Conservation (phyloP, 2,329 filamentous ascomycete species). For the Colletotrichum musicola region DNA sequence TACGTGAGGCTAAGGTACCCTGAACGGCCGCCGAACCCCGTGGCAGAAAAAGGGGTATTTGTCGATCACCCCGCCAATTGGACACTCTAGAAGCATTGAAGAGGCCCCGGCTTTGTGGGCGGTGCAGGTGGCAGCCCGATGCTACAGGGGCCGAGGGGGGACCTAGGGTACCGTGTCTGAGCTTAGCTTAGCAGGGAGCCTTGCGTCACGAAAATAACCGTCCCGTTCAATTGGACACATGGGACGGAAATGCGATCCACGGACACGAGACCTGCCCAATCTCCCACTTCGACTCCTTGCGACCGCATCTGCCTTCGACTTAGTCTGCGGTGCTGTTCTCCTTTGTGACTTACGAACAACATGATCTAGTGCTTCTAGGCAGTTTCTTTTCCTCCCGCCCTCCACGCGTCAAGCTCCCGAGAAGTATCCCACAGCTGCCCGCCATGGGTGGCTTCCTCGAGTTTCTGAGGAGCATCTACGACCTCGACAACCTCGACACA, state of each 20-base stretch:
- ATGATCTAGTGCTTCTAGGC: conserved; percentile 19
- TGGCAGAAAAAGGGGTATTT: conserved; percentile 22
- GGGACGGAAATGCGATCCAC: conserved; percentile 32
- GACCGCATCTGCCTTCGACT: neutral
- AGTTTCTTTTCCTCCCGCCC: neutral
- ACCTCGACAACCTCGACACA: conserved; percentile 72
- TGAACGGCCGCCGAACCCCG: conserved; percentile 7
- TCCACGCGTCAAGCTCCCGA: conserved; percentile 7
- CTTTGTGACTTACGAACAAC: neutral
- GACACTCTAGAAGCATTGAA: conserved; percentile 14
- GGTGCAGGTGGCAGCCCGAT: conserved; percentile 1
- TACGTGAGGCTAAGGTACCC: conserved; percentile 5
- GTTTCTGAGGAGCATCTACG: conserved; percentile 68
- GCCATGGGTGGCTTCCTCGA: conserved; percentile 57
- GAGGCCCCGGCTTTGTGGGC: conserved; percentile 16
- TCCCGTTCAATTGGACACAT: conserved; percentile 23
- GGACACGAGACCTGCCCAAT: conserved; percentile 33
- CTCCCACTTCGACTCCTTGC: conserved; percentile 6
- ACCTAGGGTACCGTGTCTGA: conserved; percentile 10
- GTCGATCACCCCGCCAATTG: conserved; percentile 25
- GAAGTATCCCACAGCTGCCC: conserved; percentile 34
- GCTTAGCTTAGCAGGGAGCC: conserved; percentile 15
- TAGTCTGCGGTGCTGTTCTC: conserved; percentile 2
- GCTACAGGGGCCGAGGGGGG: conserved; percentile 2
- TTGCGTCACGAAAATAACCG: conserved; percentile 34